Evolutionary conservation across 163 green algal species (phyloP), one percentile per base, ranked within the genome.

Genomic region (Coccomyxa subellipsoidea): DNA sequence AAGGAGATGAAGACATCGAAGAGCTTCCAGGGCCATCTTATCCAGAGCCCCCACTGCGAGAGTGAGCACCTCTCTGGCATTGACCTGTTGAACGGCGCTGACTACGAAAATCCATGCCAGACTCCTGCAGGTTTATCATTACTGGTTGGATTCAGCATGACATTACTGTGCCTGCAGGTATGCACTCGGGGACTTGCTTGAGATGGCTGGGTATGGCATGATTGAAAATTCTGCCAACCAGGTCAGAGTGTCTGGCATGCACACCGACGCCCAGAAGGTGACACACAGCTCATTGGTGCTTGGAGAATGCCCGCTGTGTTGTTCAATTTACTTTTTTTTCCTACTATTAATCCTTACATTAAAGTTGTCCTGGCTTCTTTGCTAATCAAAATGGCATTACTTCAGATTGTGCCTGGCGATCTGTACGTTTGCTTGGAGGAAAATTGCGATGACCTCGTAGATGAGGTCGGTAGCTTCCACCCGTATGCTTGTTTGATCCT

Each of bases 181-280:
- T 66, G 37, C 35, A 6, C 38, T 80, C 4, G 32, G 38, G 23
- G 75, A 80, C 37, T 37, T 80, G 38, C 38, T 80, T 21, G 75
- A 80, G 12, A 80, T 80, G 75, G n/a, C 32, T 35, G 75, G 75
- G 21, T 80, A 80, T 39, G 38, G 29, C 21, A 12, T 66, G 75
- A 12, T 29, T 10, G 37, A 80, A 18, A 18, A 23, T 3, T 27
- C 66, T 35, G 66, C 66, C 66, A 73, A 23, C 66, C 31, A 73
- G 8, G 37, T 18, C 27, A 38, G 32, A 54, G 4, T 54, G 3
- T 39, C 34, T 15, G 66, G 66, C 66, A 18, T 73, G 18, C n/a
- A 34, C n/a, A 34, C 66, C 4, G 66, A 73, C 27, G 21, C 66
- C 32, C 4, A 73, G 1, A 73, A 73, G 66, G 66, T 73, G 4